Evolutionary conservation across 495 filamentous ascomycete species (phyloP).

Genomic region (Aspergillus homomorphus): DNA sequence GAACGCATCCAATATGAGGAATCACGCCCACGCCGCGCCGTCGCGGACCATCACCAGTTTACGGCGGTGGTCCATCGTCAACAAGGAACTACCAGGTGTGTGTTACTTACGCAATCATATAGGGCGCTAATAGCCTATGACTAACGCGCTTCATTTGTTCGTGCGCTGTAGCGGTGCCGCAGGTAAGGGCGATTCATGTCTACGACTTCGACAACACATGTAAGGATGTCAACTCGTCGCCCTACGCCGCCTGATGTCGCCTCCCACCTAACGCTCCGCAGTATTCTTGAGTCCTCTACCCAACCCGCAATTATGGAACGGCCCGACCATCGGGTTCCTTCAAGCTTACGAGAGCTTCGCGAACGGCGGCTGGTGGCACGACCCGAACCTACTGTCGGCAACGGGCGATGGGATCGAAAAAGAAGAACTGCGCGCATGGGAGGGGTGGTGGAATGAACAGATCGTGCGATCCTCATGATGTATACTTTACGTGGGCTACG

Average conservation of each 20-base stretch:
- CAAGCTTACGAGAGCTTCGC: constrained; percentile 71
- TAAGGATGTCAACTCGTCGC: constrained; percentile 39
- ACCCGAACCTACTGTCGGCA: constrained; percentile 76
- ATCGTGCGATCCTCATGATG: constrained; percentile 52
- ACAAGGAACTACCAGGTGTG: constrained; percentile 66
- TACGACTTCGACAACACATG: constrained; percentile 99
- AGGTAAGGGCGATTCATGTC: constrained; percentile 79
- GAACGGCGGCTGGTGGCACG: constrained; percentile 97
- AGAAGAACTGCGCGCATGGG: constrained; percentile 82
- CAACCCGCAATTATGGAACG: constrained; percentile 84
- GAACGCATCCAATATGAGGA: constrained; percentile 21
- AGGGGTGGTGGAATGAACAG: constrained; percentile 96
- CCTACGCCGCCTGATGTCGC: not conserved
- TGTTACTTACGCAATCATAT: constrained; percentile 4
- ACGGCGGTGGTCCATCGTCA: constrained; percentile 74
- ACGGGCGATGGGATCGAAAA: constrained; percentile 80
- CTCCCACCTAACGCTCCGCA: constrained; percentile 29
- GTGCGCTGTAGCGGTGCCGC: constrained; percentile 48
- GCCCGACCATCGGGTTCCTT: constrained; percentile 68
- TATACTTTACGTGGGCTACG: not conserved
- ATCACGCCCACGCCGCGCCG: constrained; percentile 14
- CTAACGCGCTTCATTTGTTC: constrained; percentile 8
- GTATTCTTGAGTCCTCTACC: constrained; percentile 90
- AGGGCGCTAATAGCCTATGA: not conserved
- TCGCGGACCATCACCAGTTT: constrained; percentile 68